These are phyloP conservation scores for Coleophoma cylindrospora DNA, from an alignment of 2,329 filamentous ascomycete species.

Conservation along the genomic window DNA sequence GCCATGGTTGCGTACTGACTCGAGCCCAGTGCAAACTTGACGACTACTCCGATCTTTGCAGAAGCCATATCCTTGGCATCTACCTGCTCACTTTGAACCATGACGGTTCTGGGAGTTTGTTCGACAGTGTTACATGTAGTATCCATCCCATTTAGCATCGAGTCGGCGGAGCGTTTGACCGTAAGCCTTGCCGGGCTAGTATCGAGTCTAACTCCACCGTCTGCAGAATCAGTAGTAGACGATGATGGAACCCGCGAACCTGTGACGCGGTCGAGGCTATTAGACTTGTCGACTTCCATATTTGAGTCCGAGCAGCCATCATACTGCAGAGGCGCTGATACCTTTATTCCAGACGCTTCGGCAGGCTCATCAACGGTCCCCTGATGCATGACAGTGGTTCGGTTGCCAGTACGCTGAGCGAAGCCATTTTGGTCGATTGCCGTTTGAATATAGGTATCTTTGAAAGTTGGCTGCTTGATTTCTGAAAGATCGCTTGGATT, in stretches of 20 bases:
- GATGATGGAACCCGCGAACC: not conserved
- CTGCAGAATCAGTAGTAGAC: not conserved
- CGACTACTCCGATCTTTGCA: constrained; percentile 57
- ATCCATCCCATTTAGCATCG: not conserved
- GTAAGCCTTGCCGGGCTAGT: not conserved
- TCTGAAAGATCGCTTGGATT: constrained; percentile 3
- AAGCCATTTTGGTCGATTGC: constrained; percentile 22
- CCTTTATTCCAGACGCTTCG: not conserved
- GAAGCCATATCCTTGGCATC: constrained; percentile 1
- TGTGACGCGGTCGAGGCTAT: not conserved
- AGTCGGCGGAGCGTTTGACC: not conserved
- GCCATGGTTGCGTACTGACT: constrained; percentile 86
- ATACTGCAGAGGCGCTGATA: not conserved
- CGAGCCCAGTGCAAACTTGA: constrained; percentile 72
- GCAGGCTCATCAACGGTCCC: not conserved
- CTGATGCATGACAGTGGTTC: constrained; percentile 4
- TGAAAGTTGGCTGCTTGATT: constrained; percentile 13
- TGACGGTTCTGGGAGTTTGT: not conserved
- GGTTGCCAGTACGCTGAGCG: constrained; percentile 15
- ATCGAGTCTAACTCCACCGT: not conserved
- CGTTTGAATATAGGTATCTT: constrained; percentile 25
- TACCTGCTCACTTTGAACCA: not conserved
- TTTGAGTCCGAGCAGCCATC: not conserved
- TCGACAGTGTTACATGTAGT: not conserved
- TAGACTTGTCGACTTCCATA: not conserved